Evolutionary conservation across 306 rosid species (phyloP).

Genomic region (Medicago lupulina): DNA sequence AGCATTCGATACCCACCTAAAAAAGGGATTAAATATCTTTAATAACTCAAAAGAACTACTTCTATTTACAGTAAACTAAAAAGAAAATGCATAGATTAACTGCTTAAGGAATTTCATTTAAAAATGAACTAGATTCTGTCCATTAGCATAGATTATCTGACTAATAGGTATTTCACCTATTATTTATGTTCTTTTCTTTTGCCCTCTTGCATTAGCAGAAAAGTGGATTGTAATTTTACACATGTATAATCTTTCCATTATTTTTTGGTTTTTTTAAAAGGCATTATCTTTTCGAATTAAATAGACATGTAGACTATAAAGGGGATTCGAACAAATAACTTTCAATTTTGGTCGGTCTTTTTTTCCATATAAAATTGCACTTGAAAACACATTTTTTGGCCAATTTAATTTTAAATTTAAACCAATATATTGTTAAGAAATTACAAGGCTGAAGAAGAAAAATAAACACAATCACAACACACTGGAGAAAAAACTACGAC

Average conservation of each 20-base stretch:
- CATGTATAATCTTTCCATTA: neutral
- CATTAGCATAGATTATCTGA: neutral
- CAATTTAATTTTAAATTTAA: too few species aligned
- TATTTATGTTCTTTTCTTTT: neutral
- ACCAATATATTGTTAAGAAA: too few species aligned
- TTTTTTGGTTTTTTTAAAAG: too few species aligned
- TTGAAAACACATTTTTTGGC: too few species aligned
- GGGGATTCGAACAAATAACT: too few species aligned
- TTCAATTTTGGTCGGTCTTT: too few species aligned
- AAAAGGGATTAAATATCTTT: slow-evolving; percentile 29
- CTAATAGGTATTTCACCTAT: neutral
- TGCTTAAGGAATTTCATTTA: slow-evolving; percentile 7
- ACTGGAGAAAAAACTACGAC: too few species aligned
- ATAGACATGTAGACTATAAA: too few species aligned
- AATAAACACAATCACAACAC: too few species aligned
- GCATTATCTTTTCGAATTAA: neutral
- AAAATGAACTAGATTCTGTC: slow-evolving; percentile 8
- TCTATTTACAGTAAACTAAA: slow-evolving; percentile 7
- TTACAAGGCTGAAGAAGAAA: too few species aligned
- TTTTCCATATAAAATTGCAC: too few species aligned
- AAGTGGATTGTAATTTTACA: neutral
- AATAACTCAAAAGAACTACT: neutral
- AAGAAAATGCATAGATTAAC: neutral
- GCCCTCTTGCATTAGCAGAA: neutral
- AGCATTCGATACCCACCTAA: slow-evolving; percentile 43